These are phyloP conservation scores for Pseudopyrenochaeta lycopersici DNA, from an alignment of 2,329 filamentous ascomycete genomes.

Conservation along the genomic window DNA sequence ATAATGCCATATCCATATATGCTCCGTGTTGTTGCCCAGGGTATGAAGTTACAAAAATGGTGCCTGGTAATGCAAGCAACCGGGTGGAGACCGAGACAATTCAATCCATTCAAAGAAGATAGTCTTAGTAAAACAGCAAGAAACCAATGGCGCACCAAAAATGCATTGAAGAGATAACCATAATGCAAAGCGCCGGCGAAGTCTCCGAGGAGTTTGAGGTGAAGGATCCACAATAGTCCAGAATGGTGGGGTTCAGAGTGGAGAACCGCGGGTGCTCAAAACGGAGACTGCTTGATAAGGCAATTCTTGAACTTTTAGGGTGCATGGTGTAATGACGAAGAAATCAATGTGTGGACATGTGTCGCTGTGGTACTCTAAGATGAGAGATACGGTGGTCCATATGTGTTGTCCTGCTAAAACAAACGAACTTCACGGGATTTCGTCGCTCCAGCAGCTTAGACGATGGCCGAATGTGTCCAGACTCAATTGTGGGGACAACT, in stretches of 20 bases:
- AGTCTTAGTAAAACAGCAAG: no score
- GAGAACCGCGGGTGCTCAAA: no score
- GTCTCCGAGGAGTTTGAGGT: no score
- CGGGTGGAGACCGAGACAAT: no score
- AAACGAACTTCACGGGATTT: not conserved
- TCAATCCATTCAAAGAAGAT: no score
- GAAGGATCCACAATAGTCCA: no score
- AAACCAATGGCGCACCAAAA: no score
- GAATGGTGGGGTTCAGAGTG: no score
- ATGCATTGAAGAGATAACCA: no score
- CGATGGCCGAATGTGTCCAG: not conserved
- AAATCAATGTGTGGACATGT: not conserved
- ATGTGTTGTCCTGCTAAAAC: not conserved
- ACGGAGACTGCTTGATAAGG: no score
- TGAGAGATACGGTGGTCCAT: not conserved
- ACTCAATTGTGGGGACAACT: not conserved
- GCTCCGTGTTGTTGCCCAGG: constrained; percentile 26
- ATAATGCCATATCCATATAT: constrained; percentile 14
- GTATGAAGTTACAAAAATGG: constrained; percentile 18
- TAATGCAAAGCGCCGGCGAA: no score
- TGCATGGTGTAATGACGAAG: not conserved
- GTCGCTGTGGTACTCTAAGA: not conserved
- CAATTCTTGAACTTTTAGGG: no score
- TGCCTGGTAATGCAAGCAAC: constrained; percentile 2
- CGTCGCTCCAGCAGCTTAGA: not conserved